phyloP scores from a whole-genome alignment of 2,329 filamentous ascomycete species.

The Xylaria sp. region DNA sequence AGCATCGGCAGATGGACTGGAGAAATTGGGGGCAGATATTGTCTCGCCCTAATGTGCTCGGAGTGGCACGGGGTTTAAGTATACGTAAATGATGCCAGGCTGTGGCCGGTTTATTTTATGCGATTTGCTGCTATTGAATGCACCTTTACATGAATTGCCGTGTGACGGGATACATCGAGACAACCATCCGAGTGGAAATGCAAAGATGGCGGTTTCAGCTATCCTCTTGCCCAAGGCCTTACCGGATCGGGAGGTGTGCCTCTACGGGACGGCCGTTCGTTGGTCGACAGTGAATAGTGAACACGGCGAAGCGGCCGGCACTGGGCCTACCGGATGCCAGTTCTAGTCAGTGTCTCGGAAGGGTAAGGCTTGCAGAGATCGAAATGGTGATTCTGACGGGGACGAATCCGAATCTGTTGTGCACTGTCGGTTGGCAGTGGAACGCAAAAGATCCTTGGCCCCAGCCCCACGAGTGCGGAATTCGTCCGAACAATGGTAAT shows the following conservation, averaged over 20 bases:
- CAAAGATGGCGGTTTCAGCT: constrained; percentile 20
- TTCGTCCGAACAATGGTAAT: constrained; percentile 17
- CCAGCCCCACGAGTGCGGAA: constrained; percentile 19
- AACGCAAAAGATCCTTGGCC: constrained; percentile 6
- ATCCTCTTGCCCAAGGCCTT: constrained; percentile 8
- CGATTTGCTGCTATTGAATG: background rate
- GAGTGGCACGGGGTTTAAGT: no score
- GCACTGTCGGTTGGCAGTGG: no score
- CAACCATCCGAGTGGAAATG: constrained; percentile 1
- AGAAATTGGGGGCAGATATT: background rate
- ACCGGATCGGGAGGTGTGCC: constrained; percentile 19
- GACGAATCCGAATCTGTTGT: no score
- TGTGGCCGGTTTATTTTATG: background rate
- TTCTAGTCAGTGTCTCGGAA: constrained; percentile 17
- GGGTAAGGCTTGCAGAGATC: constrained; percentile 20
- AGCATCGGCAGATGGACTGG: background rate
- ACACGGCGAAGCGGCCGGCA: constrained; percentile 6
- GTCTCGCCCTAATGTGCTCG: no score
- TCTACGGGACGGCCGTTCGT: constrained; percentile 5
- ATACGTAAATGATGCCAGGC: no score
- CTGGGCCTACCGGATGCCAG: background rate
- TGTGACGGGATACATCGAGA: constrained; percentile 7
- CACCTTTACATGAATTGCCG: background rate
- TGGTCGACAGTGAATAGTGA: constrained; percentile 7
- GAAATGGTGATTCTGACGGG: background rate